Percentiles rank a stretch among this genome's conserved stretches.
Evolutionary conservation across 192 early-diverging fungal genomes (phyloP).

Genomic region (Kappamyces sp.): DNA sequence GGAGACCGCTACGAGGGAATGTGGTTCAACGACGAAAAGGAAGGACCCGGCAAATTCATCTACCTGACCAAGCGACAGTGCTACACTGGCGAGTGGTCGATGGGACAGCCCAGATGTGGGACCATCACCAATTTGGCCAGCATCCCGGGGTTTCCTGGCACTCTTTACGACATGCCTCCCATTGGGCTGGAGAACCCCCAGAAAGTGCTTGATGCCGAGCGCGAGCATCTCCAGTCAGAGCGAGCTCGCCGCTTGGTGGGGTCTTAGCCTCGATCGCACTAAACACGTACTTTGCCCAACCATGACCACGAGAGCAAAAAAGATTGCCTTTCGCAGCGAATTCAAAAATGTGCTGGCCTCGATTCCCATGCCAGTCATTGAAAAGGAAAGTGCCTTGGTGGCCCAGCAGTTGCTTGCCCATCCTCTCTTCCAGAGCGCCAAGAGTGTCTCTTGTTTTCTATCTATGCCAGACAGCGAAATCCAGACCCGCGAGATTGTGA

Average conservation of each 20-base stretch:
- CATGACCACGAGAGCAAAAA: no score
- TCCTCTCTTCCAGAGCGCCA: no score
- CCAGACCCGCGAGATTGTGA: no score
- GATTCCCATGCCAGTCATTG: no score
- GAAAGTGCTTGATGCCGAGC: neutral
- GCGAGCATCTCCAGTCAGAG: neutral
- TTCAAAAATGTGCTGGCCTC: no score
- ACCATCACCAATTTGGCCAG: conserved; percentile 42
- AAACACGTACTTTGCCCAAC: no score
- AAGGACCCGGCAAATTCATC: conserved; percentile 56
- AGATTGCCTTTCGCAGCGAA: no score
- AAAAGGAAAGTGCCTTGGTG: no score
- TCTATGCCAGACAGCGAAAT: no score
- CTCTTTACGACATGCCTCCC: conserved; percentile 6
- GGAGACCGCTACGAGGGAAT: conserved; percentile 58
- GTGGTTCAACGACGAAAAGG: conserved; percentile 54
- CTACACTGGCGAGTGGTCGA: conserved; percentile 56
- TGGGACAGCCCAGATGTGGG: conserved; percentile 51
- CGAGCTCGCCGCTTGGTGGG: conserved; percentile 9
- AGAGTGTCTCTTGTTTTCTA: no score
- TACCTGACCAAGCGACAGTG: conserved; percentile 46
- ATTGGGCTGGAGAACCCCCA: conserved; percentile 9
- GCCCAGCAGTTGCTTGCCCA: no score
- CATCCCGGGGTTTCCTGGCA: conserved; percentile 22
- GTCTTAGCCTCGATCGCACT: neutral